Percentiles rank a stretch among this genome's conserved stretches.
phyloP scores from a whole-genome alignment of 139 green algal species.

The Edaphochlamys debaryana region DNA sequence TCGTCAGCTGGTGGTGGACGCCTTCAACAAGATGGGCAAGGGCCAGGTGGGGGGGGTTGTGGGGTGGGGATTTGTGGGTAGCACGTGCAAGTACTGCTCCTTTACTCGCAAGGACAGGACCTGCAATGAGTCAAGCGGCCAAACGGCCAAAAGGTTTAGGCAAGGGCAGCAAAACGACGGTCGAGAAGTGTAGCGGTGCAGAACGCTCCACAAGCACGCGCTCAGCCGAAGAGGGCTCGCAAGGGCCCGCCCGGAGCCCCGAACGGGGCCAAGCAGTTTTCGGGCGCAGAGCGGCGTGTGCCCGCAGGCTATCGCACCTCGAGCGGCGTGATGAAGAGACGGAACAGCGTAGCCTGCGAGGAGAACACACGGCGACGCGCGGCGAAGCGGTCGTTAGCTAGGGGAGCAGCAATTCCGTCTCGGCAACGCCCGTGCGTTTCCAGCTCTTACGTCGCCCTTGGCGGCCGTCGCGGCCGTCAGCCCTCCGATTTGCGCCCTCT shows the following conservation, averaged over 20 bases:
- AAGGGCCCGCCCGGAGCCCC: too few relatives aligned
- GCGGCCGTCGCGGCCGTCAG: background rate
- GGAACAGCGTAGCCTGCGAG: background rate
- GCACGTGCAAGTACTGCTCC: too few relatives aligned
- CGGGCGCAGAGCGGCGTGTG: too few relatives aligned
- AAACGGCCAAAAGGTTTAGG: background rate
- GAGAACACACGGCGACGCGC: background rate
- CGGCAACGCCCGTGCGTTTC: background rate
- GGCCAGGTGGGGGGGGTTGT: slow-evolving; percentile 56
- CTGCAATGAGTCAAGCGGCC: background rate
- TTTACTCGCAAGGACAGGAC: too few relatives aligned
- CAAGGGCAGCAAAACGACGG: background rate
- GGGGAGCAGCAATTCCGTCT: background rate
- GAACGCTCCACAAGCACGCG: background rate
- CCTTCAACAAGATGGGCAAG: slow-evolving; percentile 76
- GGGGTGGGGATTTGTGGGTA: too few relatives aligned
- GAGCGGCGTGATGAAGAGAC: background rate
- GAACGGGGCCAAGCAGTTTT: too few relatives aligned
- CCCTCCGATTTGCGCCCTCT: background rate
- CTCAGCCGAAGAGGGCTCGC: background rate
- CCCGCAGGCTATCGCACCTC: background rate
- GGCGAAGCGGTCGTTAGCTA: background rate
- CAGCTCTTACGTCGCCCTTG: background rate
- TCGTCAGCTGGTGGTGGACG: slow-evolving; percentile 73
- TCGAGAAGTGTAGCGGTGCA: background rate